Base-by-base conservation (phyloP, 805 yeast species). In the Soucietia sequanensis region DNA sequence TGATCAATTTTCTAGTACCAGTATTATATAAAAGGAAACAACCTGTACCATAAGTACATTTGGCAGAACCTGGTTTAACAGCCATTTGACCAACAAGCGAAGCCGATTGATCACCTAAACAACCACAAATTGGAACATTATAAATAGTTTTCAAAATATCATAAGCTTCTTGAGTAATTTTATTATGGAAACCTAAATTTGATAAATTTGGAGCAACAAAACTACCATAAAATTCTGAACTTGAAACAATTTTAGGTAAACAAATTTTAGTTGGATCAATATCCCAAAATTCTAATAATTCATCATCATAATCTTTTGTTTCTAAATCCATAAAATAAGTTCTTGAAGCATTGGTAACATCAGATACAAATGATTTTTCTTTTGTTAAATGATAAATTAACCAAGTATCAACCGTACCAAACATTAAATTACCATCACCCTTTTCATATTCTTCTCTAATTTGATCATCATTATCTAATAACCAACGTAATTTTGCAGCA, bases 31-130 rank as follows among this genome's bases (percentile, higher is more conserved):
- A 70, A 42, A 90, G 62, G 70, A 90, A 90, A 58, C 95, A 86
- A 42, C 98, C 98, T 1, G 98, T 90, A 43, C 98, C 98, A 54
- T 89, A 90, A 8, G 98, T 90, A 71, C 95, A 88, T 62, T 90
- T 90, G 29, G 96, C 96, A 29, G 83, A 79, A 37, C 96, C 96
- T 28, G 78, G 73, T 44, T 76, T 72, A 50, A 88, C 78, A 1
- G 96, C 96, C 60, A 86, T 62, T 62, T 90, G 96, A 23, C 97
- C 98, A 32, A 89, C 95, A 41, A 91, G 62, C 2, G 97, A 93
- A 2, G 96, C 88, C 37, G 90, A 79, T 67, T 90, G 98, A 65
- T 90, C 98, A 39, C 97, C 97, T 20, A 90, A 70, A 62, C 95
- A 86, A 29, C 96, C 96, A 48, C 86, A 77, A 38, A 90, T 78